Evolutionary conservation across 441 rosid genomes (phyloP), one percentile per base, ranked within the genome.

Genomic region (Populus hybrid): DNA sequence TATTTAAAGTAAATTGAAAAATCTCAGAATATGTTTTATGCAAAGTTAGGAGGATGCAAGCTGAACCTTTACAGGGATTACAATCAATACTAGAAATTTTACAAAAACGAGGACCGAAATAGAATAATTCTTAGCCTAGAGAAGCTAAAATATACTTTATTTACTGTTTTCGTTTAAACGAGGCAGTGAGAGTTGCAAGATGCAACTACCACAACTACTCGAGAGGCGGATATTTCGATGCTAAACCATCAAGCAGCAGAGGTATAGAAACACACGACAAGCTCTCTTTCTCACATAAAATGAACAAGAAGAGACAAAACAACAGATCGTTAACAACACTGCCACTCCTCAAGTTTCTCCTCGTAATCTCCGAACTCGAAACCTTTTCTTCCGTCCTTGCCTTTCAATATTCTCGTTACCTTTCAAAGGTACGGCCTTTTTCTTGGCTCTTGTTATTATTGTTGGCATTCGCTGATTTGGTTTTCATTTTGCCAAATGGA

Each of bases 401-500:
- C 32, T 53, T 38, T 42, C 26, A 30, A 50, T 46, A 46, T 14
- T 46, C 20, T 46, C 57, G 20, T 46, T 46, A 46, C 57, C 57
- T 46, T 14, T 46, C 57, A 14, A 46, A 82, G 81, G 75, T 78
- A 71, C 76, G 53, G 10, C 67, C 5, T 2, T 74, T 81, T 66
- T 32, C 50, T 67, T 24, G 6, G 57, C 57, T 46, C 57, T 46
- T 46, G 57, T 16, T 16, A 67, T 21, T 38, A 61, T 7, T 23
- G 8, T 59, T 23, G 16, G 76, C 42, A 18, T 35, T 34, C 65
- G 4, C 63, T 64, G 73, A 69, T 42, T 72, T 71, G 38, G 42
- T 69, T 50, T 34, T 28, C 23, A 3, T 16, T 72, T 53, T 35
- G 10, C 24, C 69, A 53, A 9, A 93, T 94, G 98, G 98, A 93